These are phyloP conservation scores for Thielaviopsis euricoi DNA, from an alignment of 2,329 filamentous ascomycete genomes.

Conservation along the genomic window DNA sequence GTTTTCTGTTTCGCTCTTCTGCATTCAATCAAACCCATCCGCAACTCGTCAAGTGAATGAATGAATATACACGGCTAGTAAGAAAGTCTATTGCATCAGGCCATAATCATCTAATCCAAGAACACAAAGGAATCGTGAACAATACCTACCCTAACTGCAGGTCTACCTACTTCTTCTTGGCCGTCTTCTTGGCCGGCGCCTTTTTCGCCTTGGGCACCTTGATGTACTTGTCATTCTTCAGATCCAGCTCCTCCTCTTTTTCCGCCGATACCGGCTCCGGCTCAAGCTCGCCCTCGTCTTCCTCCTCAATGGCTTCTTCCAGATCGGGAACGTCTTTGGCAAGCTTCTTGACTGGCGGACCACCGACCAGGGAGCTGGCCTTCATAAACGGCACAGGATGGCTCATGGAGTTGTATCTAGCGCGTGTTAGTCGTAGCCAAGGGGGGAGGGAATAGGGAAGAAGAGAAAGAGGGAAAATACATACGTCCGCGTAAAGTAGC, in stretches of 20 bases:
- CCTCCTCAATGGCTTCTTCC: slow-evolving; percentile 90
- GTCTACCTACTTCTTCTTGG: slow-evolving; percentile 19
- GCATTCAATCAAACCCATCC: neutral
- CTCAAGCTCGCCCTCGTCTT: slow-evolving; percentile 54
- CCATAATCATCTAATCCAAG: neutral
- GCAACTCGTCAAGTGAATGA: neutral
- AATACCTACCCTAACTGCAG: neutral
- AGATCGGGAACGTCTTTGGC: slow-evolving; percentile 73
- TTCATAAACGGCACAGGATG: slow-evolving; percentile 97
- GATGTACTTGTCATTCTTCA: slow-evolving; percentile 93
- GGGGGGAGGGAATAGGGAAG: neutral
- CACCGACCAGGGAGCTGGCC: slow-evolving; percentile 53
- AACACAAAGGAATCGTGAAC: neutral
- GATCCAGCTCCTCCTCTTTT: slow-evolving; percentile 61
- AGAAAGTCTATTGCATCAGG: neutral
- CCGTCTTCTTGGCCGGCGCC: slow-evolving; percentile 26
- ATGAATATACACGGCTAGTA: neutral
- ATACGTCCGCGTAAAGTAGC: slow-evolving; percentile 76
- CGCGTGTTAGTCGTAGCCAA: slow-evolving; percentile 11
- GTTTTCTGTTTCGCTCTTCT: neutral
- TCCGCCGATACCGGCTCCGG: slow-evolving; percentile 46
- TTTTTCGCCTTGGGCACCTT: slow-evolving; percentile 68
- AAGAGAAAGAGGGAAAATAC: slow-evolving; percentile 20
- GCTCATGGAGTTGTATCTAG: slow-evolving; percentile 66
- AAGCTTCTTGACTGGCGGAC: slow-evolving; percentile 47